A percentile compares a stretch with the other conserved stretches of the same genome.
phyloP scores from a whole-genome alignment of 495 filamentous ascomycete species.

The Acidiella bohemica region DNA sequence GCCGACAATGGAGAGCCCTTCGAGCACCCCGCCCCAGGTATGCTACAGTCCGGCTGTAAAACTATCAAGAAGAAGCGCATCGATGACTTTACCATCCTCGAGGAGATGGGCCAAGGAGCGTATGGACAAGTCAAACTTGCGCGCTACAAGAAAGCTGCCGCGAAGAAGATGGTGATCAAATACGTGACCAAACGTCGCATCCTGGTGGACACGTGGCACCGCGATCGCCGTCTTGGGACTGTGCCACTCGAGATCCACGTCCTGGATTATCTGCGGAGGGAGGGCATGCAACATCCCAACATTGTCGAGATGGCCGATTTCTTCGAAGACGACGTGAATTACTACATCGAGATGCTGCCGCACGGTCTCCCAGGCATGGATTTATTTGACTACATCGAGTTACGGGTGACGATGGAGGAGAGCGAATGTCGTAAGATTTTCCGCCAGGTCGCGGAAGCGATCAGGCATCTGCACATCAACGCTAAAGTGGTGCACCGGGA shows the following conservation, averaged over 20 bases:
- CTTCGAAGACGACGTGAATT: constrained; percentile 95
- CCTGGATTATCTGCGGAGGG: constrained; percentile 78
- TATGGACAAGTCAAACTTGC: constrained; percentile 96
- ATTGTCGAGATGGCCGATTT: constrained; percentile 99
- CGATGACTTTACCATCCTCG: constrained; percentile 77
- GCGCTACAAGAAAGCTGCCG: constrained; percentile 62
- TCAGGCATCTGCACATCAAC: constrained; percentile 84
- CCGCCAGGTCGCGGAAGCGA: constrained; percentile 73
- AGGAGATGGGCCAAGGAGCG: constrained; percentile 97
- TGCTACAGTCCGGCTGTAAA: constrained; percentile 15
- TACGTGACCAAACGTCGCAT: constrained; percentile 96
- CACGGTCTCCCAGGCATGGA: constrained; percentile 97
- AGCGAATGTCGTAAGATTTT: constrained; percentile 89
- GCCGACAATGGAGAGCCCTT: constrained; percentile 31
- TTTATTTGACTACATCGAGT: constrained; percentile 96
- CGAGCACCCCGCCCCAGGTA: constrained; percentile 29
- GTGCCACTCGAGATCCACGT: constrained; percentile 97
- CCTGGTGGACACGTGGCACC: constrained; percentile 96
- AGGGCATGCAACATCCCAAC: constrained; percentile 80
- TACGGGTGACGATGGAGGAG: constrained; percentile 94
- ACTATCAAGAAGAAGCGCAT: constrained; percentile 57
- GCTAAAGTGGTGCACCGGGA: constrained; percentile 90
- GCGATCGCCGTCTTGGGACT: constrained; percentile 86
- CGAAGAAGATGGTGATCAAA: constrained; percentile 84
- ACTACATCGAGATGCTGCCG: constrained; percentile 97